Conservation (phyloP, 495 filamentous ascomycete genomes). For the Cercophora samala region DNA sequence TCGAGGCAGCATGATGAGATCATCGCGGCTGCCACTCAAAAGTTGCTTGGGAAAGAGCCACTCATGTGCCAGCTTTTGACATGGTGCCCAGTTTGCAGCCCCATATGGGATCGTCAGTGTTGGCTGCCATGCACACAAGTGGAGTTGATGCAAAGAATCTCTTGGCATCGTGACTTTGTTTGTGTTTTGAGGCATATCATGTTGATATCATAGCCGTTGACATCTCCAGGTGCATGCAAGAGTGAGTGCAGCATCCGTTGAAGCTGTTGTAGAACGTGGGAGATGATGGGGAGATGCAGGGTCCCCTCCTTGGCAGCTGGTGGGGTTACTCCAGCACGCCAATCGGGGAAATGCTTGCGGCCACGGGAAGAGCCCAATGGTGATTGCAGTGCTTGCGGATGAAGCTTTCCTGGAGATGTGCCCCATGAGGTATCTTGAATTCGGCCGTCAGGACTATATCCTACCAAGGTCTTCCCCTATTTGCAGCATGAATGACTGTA, state of each 20-base stretch:
- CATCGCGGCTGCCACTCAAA: not conserved
- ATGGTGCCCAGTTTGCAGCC: not conserved
- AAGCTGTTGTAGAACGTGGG: conserved; percentile 1
- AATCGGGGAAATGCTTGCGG: conserved; percentile 25
- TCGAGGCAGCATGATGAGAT: not conserved
- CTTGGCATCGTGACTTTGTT: not conserved
- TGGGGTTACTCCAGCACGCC: conserved; percentile 15
- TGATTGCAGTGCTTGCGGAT: conserved; percentile 10
- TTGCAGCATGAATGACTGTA: no score
- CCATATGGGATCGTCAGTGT: not conserved
- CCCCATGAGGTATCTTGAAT: not conserved
- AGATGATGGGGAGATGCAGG: conserved; percentile 9
- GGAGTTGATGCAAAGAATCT: not conserved
- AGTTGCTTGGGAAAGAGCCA: not conserved
- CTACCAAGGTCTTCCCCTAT: not conserved
- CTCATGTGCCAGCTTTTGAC: conserved; percentile 6
- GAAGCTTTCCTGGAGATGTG: not conserved
- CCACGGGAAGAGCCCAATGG: conserved; percentile 22
- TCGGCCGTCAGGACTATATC: not conserved
- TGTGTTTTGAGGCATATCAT: not conserved
- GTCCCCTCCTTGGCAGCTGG: conserved; percentile 7
- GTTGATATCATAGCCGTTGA: not conserved
- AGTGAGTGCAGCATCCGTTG: not conserved
- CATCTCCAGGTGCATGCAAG: no score
- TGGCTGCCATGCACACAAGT: not conserved